Conservation (phyloP, 805 yeast genomes). For the Lachancea nothofagi region DNA sequence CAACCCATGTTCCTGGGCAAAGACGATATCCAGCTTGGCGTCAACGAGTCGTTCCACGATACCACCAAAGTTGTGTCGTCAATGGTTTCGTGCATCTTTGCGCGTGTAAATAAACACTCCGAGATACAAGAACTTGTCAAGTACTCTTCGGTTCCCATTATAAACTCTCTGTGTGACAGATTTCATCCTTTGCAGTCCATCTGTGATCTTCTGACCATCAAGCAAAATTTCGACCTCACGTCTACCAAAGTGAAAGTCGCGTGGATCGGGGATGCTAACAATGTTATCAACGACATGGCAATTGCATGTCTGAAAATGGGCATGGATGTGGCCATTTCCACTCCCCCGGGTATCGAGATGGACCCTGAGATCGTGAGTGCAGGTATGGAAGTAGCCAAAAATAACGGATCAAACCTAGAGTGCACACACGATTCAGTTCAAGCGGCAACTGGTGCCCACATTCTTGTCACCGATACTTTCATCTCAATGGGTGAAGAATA, state of each 20-base stretch:
- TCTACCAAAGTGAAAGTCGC: conserved; percentile 63
- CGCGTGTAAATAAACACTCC: conserved; percentile 83
- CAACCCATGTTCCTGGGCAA: conserved; percentile 95
- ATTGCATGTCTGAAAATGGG: conserved; percentile 83
- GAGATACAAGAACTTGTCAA: conserved; percentile 75
- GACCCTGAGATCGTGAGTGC: conserved; percentile 46
- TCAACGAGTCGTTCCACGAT: conserved; percentile 85
- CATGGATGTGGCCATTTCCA: conserved; percentile 75
- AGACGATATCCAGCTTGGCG: conserved; percentile 95
- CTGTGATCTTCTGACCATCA: conserved; percentile 81
- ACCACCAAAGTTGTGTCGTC: conserved; percentile 86
- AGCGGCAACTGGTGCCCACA: conserved; percentile 70
- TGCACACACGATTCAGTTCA: conserved; percentile 65
- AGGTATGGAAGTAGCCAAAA: conserved; percentile 49
- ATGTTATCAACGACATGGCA: conserved; percentile 89
- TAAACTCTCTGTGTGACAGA: conserved; percentile 87
- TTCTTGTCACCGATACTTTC: conserved; percentile 94
- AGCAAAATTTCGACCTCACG: conserved; percentile 59
- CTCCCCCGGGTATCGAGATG: conserved; percentile 71
- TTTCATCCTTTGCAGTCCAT: conserved; percentile 96
- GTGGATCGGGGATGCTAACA: conserved; percentile 97
- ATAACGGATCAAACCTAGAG: conserved; percentile 48
- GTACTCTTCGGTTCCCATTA: conserved; percentile 83
- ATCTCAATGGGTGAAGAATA: conserved; percentile 96
- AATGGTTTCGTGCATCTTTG: conserved; percentile 95